Evolutionary conservation across 108 stramenopile genomes (phyloP).

Genomic region (Cyclotella kingstonii): DNA sequence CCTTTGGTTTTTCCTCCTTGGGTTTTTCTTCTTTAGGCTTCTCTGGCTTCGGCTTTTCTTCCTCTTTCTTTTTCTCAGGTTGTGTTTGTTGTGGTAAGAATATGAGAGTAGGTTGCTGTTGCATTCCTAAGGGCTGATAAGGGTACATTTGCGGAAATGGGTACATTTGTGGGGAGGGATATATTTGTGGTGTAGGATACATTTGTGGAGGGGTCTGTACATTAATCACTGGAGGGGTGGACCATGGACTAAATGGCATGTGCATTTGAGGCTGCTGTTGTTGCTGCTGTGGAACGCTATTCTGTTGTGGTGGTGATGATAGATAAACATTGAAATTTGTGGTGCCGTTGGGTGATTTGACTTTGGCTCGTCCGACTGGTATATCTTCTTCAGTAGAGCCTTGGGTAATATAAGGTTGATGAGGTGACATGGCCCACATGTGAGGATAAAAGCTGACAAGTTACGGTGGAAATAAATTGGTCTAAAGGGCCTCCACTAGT

Average conservation of each 20-base stretch:
- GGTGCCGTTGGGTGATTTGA: neutral
- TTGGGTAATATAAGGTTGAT: slow-evolving; percentile 5
- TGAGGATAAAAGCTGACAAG: too few relatives aligned
- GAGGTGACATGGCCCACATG: slow-evolving; percentile 5
- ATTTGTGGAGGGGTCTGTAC: neutral
- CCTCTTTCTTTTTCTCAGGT: too few relatives aligned
- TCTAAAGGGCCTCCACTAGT: too few relatives aligned
- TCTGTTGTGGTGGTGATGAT: neutral
- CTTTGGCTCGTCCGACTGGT: slow-evolving; percentile 2
- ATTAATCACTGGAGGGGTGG: neutral
- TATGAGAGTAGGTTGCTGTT: too few relatives aligned
- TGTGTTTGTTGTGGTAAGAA: too few relatives aligned
- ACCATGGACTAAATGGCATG: neutral
- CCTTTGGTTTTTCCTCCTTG: slow-evolving; percentile 18
- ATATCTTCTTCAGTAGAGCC: slow-evolving; percentile 1
- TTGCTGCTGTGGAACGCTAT: neutral
- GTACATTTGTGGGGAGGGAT: neutral
- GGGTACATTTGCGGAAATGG: neutral
- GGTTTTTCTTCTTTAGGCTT: too few relatives aligned
- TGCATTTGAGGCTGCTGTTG: neutral
- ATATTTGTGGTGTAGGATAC: neutral
- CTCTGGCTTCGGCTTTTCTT: neutral
- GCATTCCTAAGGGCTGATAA: too few relatives aligned
- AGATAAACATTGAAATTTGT: slow-evolving; percentile 7
- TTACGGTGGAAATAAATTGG: too few relatives aligned